phyloP scores from a whole-genome alignment of 2,329 filamentous ascomycete genomes.

The Alternaria sp. region DNA sequence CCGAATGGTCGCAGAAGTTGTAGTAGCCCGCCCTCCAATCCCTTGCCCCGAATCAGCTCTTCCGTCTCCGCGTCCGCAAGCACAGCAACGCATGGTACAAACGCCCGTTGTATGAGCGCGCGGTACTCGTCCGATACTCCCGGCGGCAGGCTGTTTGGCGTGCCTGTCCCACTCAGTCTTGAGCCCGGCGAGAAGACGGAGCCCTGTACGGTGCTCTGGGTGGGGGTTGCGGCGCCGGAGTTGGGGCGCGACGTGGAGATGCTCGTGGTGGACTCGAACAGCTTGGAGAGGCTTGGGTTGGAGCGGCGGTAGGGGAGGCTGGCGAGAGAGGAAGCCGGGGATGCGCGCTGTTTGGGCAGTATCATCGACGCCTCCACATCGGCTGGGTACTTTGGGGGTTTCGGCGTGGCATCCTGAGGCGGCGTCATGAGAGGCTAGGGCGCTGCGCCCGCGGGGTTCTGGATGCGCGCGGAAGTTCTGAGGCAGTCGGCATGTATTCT shows the following conservation, averaged over 20 bases:
- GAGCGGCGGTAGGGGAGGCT: constrained; percentile 61
- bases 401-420: constrained; percentile 48
- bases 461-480: constrained; percentile 36
- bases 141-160: constrained; percentile 49
- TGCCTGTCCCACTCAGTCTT: constrained; percentile 44
- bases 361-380: constrained; percentile 68
- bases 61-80: constrained; percentile 89
- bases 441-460: constrained; percentile 42
- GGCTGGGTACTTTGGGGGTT: constrained; percentile 54
- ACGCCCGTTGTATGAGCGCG: constrained; percentile 77
- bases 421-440: constrained; percentile 50
- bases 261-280: constrained; percentile 59
- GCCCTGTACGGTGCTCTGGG: constrained; percentile 39
- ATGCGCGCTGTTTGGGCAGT: constrained; percentile 65
- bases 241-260: constrained; percentile 50
- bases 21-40: constrained; percentile 80
- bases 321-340: constrained; percentile 66
- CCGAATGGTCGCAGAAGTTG: constrained; percentile 90
- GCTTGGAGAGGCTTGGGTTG: constrained; percentile 59
- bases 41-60: constrained; percentile 79
- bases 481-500: constrained; percentile 45
- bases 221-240: constrained; percentile 54
- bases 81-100: constrained; percentile 87
- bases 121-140: constrained; percentile 61
- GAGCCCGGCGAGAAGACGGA: constrained; percentile 55